Base-by-base conservation (phyloP, 2,329 filamentous ascomycete genomes). In the Aspergillus ochraceus region DNA sequence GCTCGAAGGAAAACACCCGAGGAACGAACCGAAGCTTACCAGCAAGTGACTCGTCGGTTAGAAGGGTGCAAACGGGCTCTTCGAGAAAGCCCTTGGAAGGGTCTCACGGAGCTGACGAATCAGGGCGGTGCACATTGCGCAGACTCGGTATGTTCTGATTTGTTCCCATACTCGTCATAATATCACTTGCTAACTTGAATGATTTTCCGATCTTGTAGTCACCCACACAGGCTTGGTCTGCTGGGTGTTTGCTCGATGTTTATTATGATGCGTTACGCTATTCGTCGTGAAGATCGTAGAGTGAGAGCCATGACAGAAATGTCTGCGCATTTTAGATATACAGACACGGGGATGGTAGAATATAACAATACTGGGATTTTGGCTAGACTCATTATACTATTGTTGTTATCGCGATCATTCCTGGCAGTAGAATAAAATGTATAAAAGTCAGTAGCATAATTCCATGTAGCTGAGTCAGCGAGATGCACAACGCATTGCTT, bases 201-300 rank as follows among this genome's bases (percentile, higher is more conserved):
- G 9, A 29, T 9, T 45, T 55, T 45, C 24, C 36, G 19, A 52
- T 51, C 55, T 57, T 58, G 52, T 72, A 95, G 88, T 95, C 90
- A 55, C 95, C 95, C 26, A 97, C 95, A 0, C 95, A 99, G 77
- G 90, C 95, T 55, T 99, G 95, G 95, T 97, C 92, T 55, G 91
- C 95, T 30, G 90, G 91, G 22, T 98, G 95, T 75, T 81, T 99
- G 71, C 91, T 99, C 70, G 95, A 99, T 79, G 78, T 99, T 64
- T 99, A 97, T 79, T 93, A 97, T 82, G 95, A 99, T 75, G 94
- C 92, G 19, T 83, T 84, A 26, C 84, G 76, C 59, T 71, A 76
- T 59, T 58, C 66, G 6, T 69, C 62, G 54, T 60, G 52, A 14
- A 36, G 49, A 46, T 29, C 45, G 39, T 57, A 29, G 42, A 10